Evolutionary conservation across 2,329 filamentous ascomycete genomes (phyloP).

Genomic region (Eurotiales sp.): DNA sequence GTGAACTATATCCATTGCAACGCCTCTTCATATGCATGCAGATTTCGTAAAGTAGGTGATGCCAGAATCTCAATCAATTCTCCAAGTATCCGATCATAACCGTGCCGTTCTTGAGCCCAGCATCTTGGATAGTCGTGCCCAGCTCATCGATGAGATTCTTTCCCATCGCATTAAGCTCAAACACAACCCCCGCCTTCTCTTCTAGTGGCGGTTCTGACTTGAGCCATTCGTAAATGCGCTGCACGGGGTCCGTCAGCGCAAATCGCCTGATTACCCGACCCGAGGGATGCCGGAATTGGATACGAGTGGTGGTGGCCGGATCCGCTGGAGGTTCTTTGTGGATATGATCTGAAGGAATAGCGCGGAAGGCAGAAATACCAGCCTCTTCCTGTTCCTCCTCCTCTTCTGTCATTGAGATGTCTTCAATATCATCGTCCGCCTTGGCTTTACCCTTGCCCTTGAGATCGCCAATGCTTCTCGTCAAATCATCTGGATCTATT

Average conservation of each 20-base stretch:
- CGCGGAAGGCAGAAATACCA: conserved; percentile 54
- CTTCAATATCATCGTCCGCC: conserved; percentile 32
- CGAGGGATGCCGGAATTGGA: conserved; percentile 84
- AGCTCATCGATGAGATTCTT: conserved; percentile 76
- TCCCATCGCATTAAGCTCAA: conserved; percentile 86
- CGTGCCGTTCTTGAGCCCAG: conserved; percentile 84
- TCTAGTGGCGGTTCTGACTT: conserved; percentile 76
- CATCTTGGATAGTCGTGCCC: conserved; percentile 71
- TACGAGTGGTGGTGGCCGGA: conserved; percentile 72
- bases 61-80: conserved; percentile 8
- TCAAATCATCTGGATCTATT: conserved; percentile 83
- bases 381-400: conserved; percentile 33
- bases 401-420: conserved; percentile 34
- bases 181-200: conserved; percentile 71
- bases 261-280: conserved; percentile 89
- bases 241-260: conserved; percentile 68
- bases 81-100: conserved; percentile 89
- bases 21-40: conserved; percentile 14
- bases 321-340: conserved; percentile 74
- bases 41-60: not conserved
- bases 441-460: conserved; percentile 50
- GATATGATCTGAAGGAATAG: conserved; percentile 67
- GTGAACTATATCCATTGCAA: conserved; percentile 10
- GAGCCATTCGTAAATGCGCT: conserved; percentile 90
- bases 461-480: conserved; percentile 57